A percentile compares a stretch with the other conserved stretches of the same genome.
Evolutionary conservation across 805 yeast species (phyloP).

Genomic region (Kodamaea leandrae): DNA sequence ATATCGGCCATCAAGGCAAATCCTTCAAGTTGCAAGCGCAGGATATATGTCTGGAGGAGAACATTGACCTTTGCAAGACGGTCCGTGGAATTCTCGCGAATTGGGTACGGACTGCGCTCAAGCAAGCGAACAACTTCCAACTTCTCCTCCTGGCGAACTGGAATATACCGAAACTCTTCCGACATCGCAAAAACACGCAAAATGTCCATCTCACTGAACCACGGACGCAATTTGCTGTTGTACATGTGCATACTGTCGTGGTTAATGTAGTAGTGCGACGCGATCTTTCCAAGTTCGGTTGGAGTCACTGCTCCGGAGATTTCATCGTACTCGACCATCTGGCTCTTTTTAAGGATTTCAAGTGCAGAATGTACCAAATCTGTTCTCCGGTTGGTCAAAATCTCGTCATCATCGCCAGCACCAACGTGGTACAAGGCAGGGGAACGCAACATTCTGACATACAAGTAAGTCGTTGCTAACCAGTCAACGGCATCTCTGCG

Average conservation of each 20-base stretch:
- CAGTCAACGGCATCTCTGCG: slow-evolving; percentile 72
- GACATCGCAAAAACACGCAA: slow-evolving; percentile 75
- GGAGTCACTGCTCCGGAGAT: slow-evolving; percentile 37
- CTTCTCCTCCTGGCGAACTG: slow-evolving; percentile 84
- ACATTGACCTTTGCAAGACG: slow-evolving; percentile 77
- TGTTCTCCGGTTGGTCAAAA: slow-evolving; percentile 50
- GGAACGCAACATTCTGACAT: slow-evolving; percentile 69
- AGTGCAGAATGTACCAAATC: slow-evolving; percentile 81
- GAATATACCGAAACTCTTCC: slow-evolving; percentile 79
- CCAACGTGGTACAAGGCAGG: slow-evolving; percentile 78
- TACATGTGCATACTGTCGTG: slow-evolving; percentile 71
- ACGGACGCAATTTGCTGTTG: slow-evolving; percentile 59
- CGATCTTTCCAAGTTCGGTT: slow-evolving; percentile 74
- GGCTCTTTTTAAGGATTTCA: slow-evolving; percentile 49
- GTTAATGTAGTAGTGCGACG: slow-evolving; percentile 82
- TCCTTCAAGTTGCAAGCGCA: slow-evolving; percentile 73
- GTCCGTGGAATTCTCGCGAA: slow-evolving; percentile 67
- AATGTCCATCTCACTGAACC: slow-evolving; percentile 68
- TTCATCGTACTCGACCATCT: slow-evolving; percentile 59
- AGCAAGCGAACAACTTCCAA: slow-evolving; percentile 65
- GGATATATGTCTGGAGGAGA: slow-evolving; percentile 82
- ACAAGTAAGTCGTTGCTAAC: slow-evolving; percentile 77
- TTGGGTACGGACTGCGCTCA: slow-evolving; percentile 82
- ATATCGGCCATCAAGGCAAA: slow-evolving; percentile 91
- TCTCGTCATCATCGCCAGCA: slow-evolving; percentile 43